Evolutionary conservation across 2,329 filamentous ascomycete genomes (phyloP).

Genomic region (Curvularia spicifera): DNA sequence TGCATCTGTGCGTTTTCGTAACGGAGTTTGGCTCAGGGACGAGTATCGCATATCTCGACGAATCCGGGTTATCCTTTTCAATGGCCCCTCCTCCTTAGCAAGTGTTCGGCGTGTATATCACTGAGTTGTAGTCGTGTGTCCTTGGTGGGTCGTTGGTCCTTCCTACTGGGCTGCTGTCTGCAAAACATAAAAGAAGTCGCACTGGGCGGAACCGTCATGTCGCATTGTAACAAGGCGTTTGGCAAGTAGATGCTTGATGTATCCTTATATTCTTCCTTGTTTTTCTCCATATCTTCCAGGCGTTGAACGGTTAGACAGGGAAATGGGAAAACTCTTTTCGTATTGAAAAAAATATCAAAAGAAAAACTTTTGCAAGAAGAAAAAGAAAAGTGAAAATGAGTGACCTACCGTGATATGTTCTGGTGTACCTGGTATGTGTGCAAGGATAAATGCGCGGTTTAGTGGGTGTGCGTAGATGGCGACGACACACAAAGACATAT

Average conservation of each 20-base stretch:
- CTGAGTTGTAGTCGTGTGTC: background rate
- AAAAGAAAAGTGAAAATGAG: background rate
- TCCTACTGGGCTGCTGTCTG: slow-evolving; percentile 6
- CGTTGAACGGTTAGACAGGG: background rate
- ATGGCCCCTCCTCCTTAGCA: background rate
- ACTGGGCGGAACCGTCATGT: slow-evolving; percentile 5
- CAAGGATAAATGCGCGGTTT: background rate
- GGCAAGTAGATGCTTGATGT: background rate
- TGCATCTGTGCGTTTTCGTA: slow-evolving; percentile 3
- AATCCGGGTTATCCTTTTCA: background rate
- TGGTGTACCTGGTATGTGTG: background rate
- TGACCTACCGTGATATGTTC: background rate
- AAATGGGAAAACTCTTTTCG: background rate
- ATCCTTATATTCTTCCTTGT: background rate
- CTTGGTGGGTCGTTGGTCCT: slow-evolving; percentile 1
- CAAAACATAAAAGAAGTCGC: background rate
- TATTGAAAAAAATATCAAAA: background rate
- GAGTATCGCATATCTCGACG: background rate
- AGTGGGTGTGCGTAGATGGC: background rate
- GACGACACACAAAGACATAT: background rate
- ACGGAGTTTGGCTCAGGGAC: slow-evolving; percentile 10
- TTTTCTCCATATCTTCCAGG: background rate
- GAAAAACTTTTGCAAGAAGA: background rate
- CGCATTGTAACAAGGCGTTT: slow-evolving; percentile 7
- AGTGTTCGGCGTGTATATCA: slow-evolving; percentile 1